Evolutionary conservation across 352 stramenopile species (phyloP).

Genomic region (Phytophthora ramorum): DNA sequence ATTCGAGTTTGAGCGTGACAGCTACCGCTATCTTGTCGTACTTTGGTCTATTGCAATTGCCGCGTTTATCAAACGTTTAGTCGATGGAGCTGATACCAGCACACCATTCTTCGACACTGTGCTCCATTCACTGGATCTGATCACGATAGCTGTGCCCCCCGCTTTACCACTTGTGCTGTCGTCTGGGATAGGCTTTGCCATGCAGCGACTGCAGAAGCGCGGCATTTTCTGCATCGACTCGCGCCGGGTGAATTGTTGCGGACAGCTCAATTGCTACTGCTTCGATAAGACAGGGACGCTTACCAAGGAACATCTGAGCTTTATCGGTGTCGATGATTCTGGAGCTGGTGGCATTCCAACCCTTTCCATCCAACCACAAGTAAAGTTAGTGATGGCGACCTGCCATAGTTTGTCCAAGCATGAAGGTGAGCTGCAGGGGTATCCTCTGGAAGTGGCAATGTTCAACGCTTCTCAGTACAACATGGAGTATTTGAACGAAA

Average conservation of each 20-base stretch:
- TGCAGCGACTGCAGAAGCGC: conserved; percentile 36
- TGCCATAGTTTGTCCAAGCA: conserved; percentile 50
- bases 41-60: conserved; percentile 38
- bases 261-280: conserved; percentile 67
- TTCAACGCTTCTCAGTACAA: conserved; percentile 46
- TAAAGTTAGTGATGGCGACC: conserved; percentile 50
- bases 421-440: conserved; percentile 47
- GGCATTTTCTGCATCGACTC: conserved; percentile 53
- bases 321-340: conserved; percentile 39
- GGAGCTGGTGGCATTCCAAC: conserved; percentile 3
- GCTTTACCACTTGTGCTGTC: conserved; percentile 60
- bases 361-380: conserved; percentile 13
- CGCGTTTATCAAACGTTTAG: conserved; percentile 44
- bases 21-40: conserved; percentile 52
- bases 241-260: conserved; percentile 57
- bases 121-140: conserved; percentile 50
- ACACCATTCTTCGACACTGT: conserved; percentile 30
- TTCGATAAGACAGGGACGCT: conserved; percentile 79
- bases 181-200: conserved; percentile 50
- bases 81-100: conserved; percentile 17
- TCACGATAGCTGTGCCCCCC: conserved; percentile 61
- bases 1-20: conserved; percentile 54
- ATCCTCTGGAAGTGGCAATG: conserved; percentile 60
- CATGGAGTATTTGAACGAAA: conserved; percentile 24
- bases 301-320: conserved; percentile 54